Evolutionary conservation across 129 eudicot species (phyloP).

Genomic region (Lonicera japonica): DNA sequence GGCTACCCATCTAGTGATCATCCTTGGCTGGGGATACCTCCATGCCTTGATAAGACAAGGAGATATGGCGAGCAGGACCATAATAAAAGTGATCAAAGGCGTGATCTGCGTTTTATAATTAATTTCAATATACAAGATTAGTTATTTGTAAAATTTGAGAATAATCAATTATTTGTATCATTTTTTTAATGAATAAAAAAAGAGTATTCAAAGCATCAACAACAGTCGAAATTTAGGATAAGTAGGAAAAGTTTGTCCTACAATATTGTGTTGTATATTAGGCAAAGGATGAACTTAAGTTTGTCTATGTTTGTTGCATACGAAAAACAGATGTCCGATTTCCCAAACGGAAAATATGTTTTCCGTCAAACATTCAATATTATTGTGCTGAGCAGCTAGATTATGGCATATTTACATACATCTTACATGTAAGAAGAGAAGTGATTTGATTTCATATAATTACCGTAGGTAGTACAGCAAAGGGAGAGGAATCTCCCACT

Average conservation of each 20-base stretch:
- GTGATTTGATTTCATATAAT: slow-evolving; percentile 4
- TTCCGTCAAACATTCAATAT: not conserved
- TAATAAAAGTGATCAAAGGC: slow-evolving; percentile 55
- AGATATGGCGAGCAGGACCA: slow-evolving; percentile 62
- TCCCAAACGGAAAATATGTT: no score
- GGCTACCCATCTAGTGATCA: slow-evolving; percentile 80
- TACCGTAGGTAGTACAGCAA: slow-evolving; percentile 84
- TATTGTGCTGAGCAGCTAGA: slow-evolving; percentile 2
- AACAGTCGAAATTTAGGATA: no score
- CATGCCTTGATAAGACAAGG: slow-evolving; percentile 78
- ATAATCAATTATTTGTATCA: not conserved
- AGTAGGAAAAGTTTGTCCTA: no score
- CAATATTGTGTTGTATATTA: no score
- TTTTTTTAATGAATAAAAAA: no score
- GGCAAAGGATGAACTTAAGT: no score
- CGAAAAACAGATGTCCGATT: no score
- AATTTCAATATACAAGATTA: not conserved
- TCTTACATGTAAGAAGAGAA: no score
- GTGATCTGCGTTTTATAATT: slow-evolving; percentile 54
- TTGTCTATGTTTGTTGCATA: no score
- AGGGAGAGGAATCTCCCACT: slow-evolving; percentile 91
- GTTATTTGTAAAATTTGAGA: not conserved
- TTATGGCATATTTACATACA: no score
- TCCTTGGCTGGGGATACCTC: slow-evolving; percentile 81
- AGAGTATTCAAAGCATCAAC: no score